Conservation (phyloP, 1,284 basidiomycete genomes). For the Acaromyces ingoldii region DNA sequence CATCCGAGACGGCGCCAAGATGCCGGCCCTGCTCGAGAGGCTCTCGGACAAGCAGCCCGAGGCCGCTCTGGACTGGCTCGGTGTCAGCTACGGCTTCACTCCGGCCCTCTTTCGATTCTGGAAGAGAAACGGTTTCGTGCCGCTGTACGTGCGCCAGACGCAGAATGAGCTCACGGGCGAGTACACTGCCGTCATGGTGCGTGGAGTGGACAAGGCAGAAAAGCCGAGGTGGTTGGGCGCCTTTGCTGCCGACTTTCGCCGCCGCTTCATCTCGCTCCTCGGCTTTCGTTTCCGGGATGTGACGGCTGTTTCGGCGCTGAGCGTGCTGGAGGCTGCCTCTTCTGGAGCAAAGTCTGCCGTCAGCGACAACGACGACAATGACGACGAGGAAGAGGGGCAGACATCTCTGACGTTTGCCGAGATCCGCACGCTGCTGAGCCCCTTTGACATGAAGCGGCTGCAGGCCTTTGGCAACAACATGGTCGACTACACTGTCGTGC, state of each 20-base stretch:
- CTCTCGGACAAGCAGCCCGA: constrained; percentile 87
- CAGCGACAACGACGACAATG: background rate
- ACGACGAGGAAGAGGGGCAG: constrained; percentile 6
- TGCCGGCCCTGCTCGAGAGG: constrained; percentile 90
- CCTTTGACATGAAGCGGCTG: constrained; percentile 92
- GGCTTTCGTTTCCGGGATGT: constrained; percentile 95
- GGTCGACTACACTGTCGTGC: constrained; percentile 91
- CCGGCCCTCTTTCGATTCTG: constrained; percentile 87
- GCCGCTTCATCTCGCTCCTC: constrained; percentile 79
- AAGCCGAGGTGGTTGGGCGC: constrained; percentile 75
- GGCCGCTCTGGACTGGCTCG: constrained; percentile 84
- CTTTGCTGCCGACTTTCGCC: constrained; percentile 89
- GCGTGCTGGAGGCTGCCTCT: constrained; percentile 78
- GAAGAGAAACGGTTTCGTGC: constrained; percentile 87
- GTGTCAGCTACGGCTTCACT: constrained; percentile 93
- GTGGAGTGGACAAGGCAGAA: constrained; percentile 38
- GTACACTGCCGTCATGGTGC: constrained; percentile 70
- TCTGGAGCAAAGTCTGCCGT: constrained; percentile 55
- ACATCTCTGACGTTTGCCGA: constrained; percentile 59
- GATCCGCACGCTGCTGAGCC: constrained; percentile 69
- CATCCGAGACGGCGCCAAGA: constrained; percentile 68
- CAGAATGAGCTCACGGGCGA: constrained; percentile 93
- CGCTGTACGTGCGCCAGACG: constrained; percentile 88
- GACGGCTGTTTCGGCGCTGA: constrained; percentile 76
- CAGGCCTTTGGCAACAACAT: constrained; percentile 93